phyloP scores from a whole-genome alignment of 2,329 filamentous ascomycete genomes.

The Fusarium ramigenum region DNA sequence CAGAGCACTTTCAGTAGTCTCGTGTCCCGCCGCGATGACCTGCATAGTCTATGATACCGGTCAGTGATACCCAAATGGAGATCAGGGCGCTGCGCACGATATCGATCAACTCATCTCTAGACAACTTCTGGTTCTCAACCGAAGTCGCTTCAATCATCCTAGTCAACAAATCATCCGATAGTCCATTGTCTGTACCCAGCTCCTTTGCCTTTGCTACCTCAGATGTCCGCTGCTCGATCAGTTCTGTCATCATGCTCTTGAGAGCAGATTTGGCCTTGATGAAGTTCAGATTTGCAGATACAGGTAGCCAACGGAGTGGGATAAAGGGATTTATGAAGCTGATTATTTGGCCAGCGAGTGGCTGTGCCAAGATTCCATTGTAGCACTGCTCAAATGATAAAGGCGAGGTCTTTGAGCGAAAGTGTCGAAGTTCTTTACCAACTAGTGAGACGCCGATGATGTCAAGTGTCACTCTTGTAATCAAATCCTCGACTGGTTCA shows the following conservation, averaged over 20 bases:
- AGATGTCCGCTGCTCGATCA: constrained; percentile 8
- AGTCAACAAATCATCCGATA: constrained; percentile 23
- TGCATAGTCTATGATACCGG: background rate
- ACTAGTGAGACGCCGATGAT: constrained; percentile 11
- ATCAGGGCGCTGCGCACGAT: background rate
- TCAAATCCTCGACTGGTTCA: background rate
- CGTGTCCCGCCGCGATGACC: constrained; percentile 25
- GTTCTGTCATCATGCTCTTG: constrained; percentile 14
- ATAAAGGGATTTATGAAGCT: constrained; percentile 24
- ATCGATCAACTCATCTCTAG: constrained; percentile 23
- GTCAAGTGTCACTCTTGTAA: constrained; percentile 16
- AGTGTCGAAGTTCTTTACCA: constrained; percentile 2
- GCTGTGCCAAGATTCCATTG: constrained; percentile 2
- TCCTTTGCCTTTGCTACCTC: background rate
- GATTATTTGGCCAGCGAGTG: constrained; percentile 9
- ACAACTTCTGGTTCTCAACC: constrained; percentile 4
- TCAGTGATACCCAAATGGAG: background rate
- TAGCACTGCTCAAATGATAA: constrained; percentile 24
- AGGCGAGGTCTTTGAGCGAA: background rate
- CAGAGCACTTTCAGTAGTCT: constrained; percentile 16
- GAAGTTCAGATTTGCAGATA: constrained; percentile 15
- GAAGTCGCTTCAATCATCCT: constrained; percentile 23
- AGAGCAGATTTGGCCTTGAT: constrained; percentile 8
- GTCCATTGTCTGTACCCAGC: background rate
- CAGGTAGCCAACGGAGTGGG: constrained; percentile 10